Evolutionary conservation across 2,329 filamentous ascomycete genomes (phyloP).

Genomic region (Trichoderma brevicompactum): DNA sequence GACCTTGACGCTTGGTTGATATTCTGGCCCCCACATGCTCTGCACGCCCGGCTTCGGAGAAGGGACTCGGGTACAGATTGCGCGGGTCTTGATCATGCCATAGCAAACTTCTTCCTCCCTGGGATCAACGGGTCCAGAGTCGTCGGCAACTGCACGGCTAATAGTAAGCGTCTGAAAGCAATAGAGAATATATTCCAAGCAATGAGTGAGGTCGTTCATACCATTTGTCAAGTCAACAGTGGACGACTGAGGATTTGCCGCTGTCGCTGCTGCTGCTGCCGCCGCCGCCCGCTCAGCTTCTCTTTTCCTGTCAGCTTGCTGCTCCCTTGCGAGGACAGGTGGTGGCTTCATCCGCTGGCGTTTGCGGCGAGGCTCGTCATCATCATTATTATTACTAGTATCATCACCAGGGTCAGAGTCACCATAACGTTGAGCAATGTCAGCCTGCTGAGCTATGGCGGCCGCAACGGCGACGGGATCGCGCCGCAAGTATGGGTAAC

Average conservation of each 20-base stretch:
- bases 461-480: background rate
- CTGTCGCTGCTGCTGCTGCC: too few species aligned
- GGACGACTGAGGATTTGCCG: constrained; percentile 40
- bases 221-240: constrained; percentile 64
- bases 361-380: background rate
- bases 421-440: too few species aligned
- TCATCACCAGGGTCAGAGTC: too few species aligned
- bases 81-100: constrained; percentile 71
- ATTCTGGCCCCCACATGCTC: constrained; percentile 59
- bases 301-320: constrained; percentile 46
- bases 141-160: constrained; percentile 51
- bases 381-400: background rate
- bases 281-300: constrained; percentile 43
- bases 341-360: background rate
- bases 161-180: constrained; percentile 3
- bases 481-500: background rate
- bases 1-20: constrained; percentile 78
- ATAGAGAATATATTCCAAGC: constrained; percentile 23
- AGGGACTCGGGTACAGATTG: constrained; percentile 71
- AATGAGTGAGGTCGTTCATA: constrained; percentile 34
- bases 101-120: constrained; percentile 77
- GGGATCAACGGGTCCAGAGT: constrained; percentile 56
- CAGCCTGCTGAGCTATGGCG: background rate
- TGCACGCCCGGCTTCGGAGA: constrained; percentile 67
- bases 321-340: constrained; percentile 7